Evolutionary conservation across 106 monocot genomes (phyloP), one percentile per base, ranked within the genome.

Genomic region (Hemerocallis citrina): DNA sequence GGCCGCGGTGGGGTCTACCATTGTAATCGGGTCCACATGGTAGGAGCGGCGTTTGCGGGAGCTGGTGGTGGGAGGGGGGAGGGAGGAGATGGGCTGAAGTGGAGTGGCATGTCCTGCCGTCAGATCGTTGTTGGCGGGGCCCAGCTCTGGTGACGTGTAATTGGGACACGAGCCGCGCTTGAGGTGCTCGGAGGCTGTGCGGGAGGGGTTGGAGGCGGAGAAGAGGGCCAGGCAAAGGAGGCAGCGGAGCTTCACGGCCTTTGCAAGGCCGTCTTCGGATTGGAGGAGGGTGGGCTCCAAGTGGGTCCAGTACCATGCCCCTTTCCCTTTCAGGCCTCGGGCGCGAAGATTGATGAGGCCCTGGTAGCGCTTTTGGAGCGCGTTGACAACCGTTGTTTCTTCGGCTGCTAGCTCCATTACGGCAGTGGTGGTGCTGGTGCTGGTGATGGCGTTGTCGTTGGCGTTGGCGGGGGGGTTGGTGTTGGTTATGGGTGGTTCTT

Each of bases 231-330:
- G 62, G 67, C 95, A 96, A 39, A 96, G 89, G 29, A 81, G 70
- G 71, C 90, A 96, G 4, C 84, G 89, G 21, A 96, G 86, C 69
- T 90, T 86, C 42, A 96, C 90, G 45, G 90, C 83, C 37, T 79
- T 78, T 27, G 90, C 83, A 30, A 69, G 61, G 36, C 84, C 90
- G 28, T 86, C 72, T 28, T 96, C 90, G 31, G 83, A 44, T 56
- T 46, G 69, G 22, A 84, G 22, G 13, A 96, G 75, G 29, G 86
- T 60, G 29, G 95, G 95, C 63, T 90, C 86, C 15, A 96, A 78
- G 73, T 96, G 86, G 9, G 72, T 61, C 95, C 95, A 96, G 64
- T 96, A 96, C 95, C 95, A 96, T 3, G 95, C 95, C 6, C 94
- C 94, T 65, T 95, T 95, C 20, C 95, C 95, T 46, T 75, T 90